Conservation (phyloP, 805 yeast genomes). For the Metschnikowia peoriensis region DNA sequence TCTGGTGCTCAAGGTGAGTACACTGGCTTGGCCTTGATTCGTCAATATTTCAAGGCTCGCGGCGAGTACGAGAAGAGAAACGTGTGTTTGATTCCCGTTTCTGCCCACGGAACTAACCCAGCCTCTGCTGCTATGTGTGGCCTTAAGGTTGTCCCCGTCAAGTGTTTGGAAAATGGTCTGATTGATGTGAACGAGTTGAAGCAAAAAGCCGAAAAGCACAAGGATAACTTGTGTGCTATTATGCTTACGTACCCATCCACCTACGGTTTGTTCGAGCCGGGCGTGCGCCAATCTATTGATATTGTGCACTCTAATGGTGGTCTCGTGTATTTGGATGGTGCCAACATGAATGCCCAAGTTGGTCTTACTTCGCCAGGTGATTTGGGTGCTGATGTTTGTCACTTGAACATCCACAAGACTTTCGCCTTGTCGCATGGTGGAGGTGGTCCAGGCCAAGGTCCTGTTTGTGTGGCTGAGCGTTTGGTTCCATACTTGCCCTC, state of each 20-base stretch:
- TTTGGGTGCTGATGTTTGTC: constrained; percentile 97
- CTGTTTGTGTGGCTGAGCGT: constrained; percentile 87
- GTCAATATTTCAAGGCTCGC: constrained; percentile 64
- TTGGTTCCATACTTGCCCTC: constrained; percentile 78
- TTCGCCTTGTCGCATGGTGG: constrained; percentile 99
- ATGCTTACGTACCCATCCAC: constrained; percentile 99
- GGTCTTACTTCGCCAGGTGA: constrained; percentile 98
- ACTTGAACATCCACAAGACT: constrained; percentile 93
- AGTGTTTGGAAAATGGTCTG: constrained; percentile 82
- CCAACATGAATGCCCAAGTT: constrained; percentile 99
- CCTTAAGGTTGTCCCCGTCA: constrained; percentile 86
- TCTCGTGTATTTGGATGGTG: constrained; percentile 96
- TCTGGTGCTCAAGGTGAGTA: constrained; percentile 99
- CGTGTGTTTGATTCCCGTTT: constrained; percentile 90
- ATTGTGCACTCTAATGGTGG: constrained; percentile 85
- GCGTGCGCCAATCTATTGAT: constrained; percentile 81
- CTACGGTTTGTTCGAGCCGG: constrained; percentile 93
- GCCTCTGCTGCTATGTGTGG: constrained; percentile 99
- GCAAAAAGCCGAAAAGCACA: constrained; percentile 67
- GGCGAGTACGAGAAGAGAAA: constrained; percentile 71
- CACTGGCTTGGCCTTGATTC: constrained; percentile 86
- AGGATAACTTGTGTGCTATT: constrained; percentile 74
- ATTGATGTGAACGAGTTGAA: constrained; percentile 76
- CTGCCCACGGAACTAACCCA: constrained; percentile 98
- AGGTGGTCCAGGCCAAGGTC: constrained; percentile 99